phyloP scores from a whole-genome alignment of 2,329 filamentous ascomycete genomes.

The Orbilia quercus region DNA sequence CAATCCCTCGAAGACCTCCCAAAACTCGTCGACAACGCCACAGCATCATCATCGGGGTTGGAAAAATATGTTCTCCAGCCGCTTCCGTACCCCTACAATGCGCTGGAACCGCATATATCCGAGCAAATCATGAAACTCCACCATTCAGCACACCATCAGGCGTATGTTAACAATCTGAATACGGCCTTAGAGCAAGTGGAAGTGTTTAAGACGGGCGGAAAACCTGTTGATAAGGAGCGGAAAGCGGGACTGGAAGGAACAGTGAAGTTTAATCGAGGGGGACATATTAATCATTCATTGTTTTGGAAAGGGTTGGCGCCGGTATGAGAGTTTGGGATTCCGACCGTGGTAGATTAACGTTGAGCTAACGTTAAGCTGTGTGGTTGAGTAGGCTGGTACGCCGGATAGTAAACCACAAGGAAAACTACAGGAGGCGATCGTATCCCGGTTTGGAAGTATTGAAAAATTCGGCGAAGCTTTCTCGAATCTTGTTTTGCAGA shows the following conservation, averaged over 20 bases:
- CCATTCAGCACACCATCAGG: slow-evolving; percentile 81
- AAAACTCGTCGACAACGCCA: slow-evolving; percentile 37
- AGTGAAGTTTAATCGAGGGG: slow-evolving; percentile 81
- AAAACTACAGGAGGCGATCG: slow-evolving; percentile 71
- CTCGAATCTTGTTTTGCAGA: slow-evolving; percentile 74
- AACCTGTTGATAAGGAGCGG: slow-evolving; percentile 10
- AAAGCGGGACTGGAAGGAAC: slow-evolving; percentile 26
- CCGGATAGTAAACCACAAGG: slow-evolving; percentile 16
- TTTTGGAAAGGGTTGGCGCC: slow-evolving; percentile 91
- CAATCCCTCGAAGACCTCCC: slow-evolving; percentile 46
- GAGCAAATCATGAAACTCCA: slow-evolving; percentile 83
- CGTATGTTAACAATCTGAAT: slow-evolving; percentile 82
- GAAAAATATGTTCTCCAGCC: slow-evolving; percentile 36
- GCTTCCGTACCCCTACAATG: slow-evolving; percentile 60
- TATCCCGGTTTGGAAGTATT: slow-evolving; percentile 74
- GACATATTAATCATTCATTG: slow-evolving; percentile 90
- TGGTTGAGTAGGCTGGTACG: slow-evolving; percentile 6
- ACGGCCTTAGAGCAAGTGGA: slow-evolving; percentile 68
- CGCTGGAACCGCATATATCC: slow-evolving; percentile 79
- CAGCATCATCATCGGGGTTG: neutral
- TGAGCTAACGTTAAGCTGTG: neutral
- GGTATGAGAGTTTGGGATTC: slow-evolving; percentile 64
- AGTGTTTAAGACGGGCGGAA: neutral
- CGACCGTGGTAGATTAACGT: neutral
- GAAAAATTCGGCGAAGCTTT: slow-evolving; percentile 72